Evolutionary conservation across 257 asterid genomes (phyloP), one percentile per base, ranked within the genome.

Genomic region (Craterostigma plantagineum): DNA sequence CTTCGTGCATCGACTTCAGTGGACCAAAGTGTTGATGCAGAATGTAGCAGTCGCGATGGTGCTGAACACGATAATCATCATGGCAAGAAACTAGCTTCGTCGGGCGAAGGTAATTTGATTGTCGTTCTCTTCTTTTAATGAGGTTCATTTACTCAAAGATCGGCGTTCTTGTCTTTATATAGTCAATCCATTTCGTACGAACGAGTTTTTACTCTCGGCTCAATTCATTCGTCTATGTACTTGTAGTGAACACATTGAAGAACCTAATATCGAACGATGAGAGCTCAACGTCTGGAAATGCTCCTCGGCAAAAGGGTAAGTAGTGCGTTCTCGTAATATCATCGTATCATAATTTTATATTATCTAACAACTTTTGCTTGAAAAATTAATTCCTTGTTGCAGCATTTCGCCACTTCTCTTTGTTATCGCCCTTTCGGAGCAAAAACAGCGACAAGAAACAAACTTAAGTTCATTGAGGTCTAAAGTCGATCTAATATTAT

Each of bases 351-450:
- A 14, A 14, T 35, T 14, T 34, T 50, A 14, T 12, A 33, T 17
- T 9, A 35, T 33, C 12, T 44, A 15, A 43, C 34, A 23, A 23
- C 30, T 23, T 12, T 9, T 35, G 16, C 33, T 33, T 36, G 16
- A 11, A n/a, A n/a, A n/a, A n/a, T n/a, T 46, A 38, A 8, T 36
- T 12, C 35, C 51, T 38, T 56, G 49, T 55, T n/a, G n/a, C n/a
- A 86, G 96, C 84, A 30, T 62, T 79, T 61, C 84, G 81, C 48
- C 85, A 67, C 54, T 79, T 87, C 73, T 87, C 97, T 49, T 66
- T 87, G 51, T 60, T 81, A 44, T 72, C 73, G 0, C 73, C 91
- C 13, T 87, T 87, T 16, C 74, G 90, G 51, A 51, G 69, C 70
- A 87, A 81, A 73, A 52, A 79, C 2, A 68, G 72, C 40, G 86